Conservation (phyloP, 169 alveolate species). For the Perkinsus marinus region DNA sequence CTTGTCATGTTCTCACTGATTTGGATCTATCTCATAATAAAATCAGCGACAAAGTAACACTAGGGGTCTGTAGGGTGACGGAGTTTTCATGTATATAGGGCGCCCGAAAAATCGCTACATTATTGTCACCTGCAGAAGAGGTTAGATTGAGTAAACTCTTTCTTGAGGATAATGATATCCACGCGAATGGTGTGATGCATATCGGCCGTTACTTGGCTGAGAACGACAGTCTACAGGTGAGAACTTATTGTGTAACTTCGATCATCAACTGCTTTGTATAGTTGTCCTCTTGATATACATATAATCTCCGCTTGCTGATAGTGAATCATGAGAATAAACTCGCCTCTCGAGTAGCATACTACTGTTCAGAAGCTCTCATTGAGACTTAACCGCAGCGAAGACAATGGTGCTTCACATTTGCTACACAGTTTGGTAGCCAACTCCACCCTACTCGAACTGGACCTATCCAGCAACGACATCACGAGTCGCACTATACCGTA, state of each 20-base stretch:
- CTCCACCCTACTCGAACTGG: slow-evolving; percentile 16
- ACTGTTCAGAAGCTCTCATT: not conserved
- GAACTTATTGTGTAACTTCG: not conserved
- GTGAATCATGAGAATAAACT: too few species aligned
- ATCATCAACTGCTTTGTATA: too few species aligned
- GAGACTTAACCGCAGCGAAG: slow-evolving; percentile 27
- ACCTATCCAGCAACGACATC: slow-evolving; percentile 22
- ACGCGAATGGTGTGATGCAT: slow-evolving; percentile 31
- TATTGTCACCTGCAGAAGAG: not conserved
- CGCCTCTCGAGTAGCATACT: not conserved
- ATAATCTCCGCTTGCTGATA: too few species aligned
- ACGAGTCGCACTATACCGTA: slow-evolving; percentile 20
- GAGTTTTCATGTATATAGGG: slow-evolving; percentile 11
- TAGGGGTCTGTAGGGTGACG: slow-evolving; percentile 7
- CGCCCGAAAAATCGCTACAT: slow-evolving; percentile 6
- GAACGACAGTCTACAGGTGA: not conserved
- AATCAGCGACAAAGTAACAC: slow-evolving; percentile 21
- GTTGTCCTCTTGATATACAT: too few species aligned
- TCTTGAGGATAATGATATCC: slow-evolving; percentile 17
- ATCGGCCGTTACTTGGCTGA: slow-evolving; percentile 5
- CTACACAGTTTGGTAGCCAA: slow-evolving; percentile 12
- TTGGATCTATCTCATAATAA: not conserved
- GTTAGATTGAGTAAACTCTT: not conserved
- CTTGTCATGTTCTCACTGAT: not conserved
- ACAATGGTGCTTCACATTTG: slow-evolving; percentile 12